A percentile compares a stretch with the other conserved stretches of the same genome.
Evolutionary conservation across 2,329 filamentous ascomycete genomes (phyloP).

Genomic region (Penicillium sp.): DNA sequence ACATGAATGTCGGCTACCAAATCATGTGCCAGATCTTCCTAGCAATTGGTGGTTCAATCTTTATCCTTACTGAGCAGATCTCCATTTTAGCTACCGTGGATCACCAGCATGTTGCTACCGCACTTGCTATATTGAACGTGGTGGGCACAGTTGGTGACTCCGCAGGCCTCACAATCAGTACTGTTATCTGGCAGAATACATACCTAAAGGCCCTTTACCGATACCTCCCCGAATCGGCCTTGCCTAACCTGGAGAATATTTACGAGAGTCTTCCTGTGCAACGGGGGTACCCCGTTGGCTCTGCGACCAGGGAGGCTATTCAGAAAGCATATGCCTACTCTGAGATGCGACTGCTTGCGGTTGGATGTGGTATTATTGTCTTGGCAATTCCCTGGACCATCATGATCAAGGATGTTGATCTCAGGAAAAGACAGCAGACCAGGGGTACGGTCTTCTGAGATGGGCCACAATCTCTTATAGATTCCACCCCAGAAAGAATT

Average conservation of each 20-base stretch:
- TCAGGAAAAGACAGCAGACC: conserved; percentile 51
- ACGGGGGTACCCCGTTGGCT: conserved; percentile 41
- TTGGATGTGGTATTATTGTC: conserved; percentile 47
- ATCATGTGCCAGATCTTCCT: conserved; percentile 62
- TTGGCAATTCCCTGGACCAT: conserved; percentile 46
- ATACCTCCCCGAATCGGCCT: conserved; percentile 44
- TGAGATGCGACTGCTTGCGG: conserved; percentile 55
- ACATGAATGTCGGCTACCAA: conserved; percentile 54
- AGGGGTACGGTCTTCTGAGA: conserved; percentile 54
- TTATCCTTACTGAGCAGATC: conserved; percentile 57
- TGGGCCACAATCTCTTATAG: too few species aligned
- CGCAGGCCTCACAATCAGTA: conserved; percentile 56
- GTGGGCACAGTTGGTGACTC: conserved; percentile 57
- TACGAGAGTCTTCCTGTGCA: conserved; percentile 53
- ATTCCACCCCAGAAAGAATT: too few species aligned
- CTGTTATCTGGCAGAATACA: conserved; percentile 62
- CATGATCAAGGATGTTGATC: conserved; percentile 54
- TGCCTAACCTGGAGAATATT: conserved; percentile 40
- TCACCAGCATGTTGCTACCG: conserved; percentile 58
- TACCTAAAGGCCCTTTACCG: conserved; percentile 49
- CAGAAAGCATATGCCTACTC: conserved; percentile 60
- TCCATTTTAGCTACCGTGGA: conserved; percentile 55
- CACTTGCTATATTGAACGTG: conserved; percentile 57
- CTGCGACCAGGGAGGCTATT: conserved; percentile 56
- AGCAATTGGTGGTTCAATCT: conserved; percentile 54